Evolutionary conservation across 2,329 filamentous ascomycete genomes (phyloP), one percentile per base, ranked within the genome.

Genomic region (Aaosphaeria pasadenensis): DNA sequence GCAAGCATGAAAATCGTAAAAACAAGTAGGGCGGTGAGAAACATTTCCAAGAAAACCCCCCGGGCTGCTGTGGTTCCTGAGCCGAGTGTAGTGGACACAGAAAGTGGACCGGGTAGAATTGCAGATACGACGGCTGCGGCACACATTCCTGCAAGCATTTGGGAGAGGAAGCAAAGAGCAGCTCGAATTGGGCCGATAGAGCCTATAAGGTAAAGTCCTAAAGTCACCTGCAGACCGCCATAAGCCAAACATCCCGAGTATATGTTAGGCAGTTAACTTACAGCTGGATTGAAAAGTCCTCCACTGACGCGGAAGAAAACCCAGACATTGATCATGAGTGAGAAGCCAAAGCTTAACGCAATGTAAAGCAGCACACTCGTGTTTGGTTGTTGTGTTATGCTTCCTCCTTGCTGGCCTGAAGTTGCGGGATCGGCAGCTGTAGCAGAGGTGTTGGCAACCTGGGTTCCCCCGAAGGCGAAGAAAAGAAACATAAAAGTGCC

Each of bases 1-100:
- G 85, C 86, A 40, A 89, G 75, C 80, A 89, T 86, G 57, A 72
- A 70, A 43, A 73, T 71, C 2, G 68, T 71, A 45, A 73, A 71
- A 47, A 72, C 64, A 39, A 73, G 66, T 17, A 70, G 56, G 0
- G 67, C 62, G 2, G 70, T 71, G 6, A 72, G 53, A 46, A 72
- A 70, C 60, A 69, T 69, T 41, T 73, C 70, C 35, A 73, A 63
- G 47, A 73, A 73, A 29, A 72, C 57, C 28, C 69, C 70, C 29
- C 55, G 63, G 0, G 63, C 59, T 7, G 60, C 49, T 0, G 65
- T 63, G 3, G 67, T 63, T 4, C 59, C 60, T 5, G 47, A 38
- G 6, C 62, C 65, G 2, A 72, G 64, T 5, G 64, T 70, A 1
- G 70, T 73, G 24, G 56, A 59, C 28, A 71, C 69, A 42, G 62